phyloP scores from a whole-genome alignment of 2,329 filamentous ascomycete species.

The Westerdykella ornata region DNA sequence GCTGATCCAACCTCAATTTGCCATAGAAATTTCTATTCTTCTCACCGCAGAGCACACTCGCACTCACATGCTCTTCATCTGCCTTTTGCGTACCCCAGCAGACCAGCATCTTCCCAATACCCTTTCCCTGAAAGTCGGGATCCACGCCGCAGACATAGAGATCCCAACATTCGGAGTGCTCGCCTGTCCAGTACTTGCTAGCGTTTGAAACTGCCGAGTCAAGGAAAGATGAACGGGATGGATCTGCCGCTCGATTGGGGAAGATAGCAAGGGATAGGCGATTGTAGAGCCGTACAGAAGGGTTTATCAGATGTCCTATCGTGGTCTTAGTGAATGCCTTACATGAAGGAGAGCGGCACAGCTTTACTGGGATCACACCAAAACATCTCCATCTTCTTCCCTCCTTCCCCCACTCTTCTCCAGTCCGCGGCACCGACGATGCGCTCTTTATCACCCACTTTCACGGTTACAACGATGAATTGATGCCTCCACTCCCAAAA shows the following conservation, averaged over 20 bases:
- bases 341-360: neutral
- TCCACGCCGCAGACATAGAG: constrained; percentile 25
- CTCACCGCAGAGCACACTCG: constrained; percentile 26
- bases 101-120: constrained; percentile 34
- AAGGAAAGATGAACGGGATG: constrained; percentile 15
- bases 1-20: constrained; percentile 15
- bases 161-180: constrained; percentile 24
- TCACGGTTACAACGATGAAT: constrained; percentile 17
- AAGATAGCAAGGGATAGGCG: constrained; percentile 10
- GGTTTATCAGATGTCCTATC: constrained; percentile 19
- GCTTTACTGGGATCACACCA: constrained; percentile 20
- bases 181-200: constrained; percentile 19
- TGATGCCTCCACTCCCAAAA: constrained; percentile 28
- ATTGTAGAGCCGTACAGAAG: constrained; percentile 11
- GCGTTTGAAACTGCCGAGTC: constrained; percentile 15
- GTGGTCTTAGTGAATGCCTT: neutral
- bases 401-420: constrained; percentile 21
- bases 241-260: constrained; percentile 26
- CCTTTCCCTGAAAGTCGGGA: constrained; percentile 34
- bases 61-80: constrained; percentile 16
- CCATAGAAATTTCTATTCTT: constrained; percentile 26
- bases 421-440: constrained; percentile 27
- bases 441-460: constrained; percentile 5
- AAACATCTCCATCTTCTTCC: constrained; percentile 10
- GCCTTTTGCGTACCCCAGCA: constrained; percentile 36